Evolutionary conservation across 2,329 filamentous ascomycete genomes (phyloP).

Genomic region (Xylaria sp.): DNA sequence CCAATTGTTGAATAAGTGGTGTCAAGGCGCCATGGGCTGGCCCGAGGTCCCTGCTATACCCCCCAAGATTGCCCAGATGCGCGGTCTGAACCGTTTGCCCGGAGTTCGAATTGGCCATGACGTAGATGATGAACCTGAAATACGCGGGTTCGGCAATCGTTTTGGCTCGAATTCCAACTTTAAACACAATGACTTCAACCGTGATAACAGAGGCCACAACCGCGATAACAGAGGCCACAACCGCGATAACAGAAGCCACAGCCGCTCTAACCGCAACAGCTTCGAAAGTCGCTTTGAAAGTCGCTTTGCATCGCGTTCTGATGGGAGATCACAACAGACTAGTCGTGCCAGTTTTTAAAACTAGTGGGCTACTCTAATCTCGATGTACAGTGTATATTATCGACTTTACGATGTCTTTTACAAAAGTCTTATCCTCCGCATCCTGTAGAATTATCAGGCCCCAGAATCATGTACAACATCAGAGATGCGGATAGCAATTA

Average conservation of each 20-base stretch:
- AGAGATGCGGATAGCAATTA: conserved; percentile 17
- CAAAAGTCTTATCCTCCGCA: conserved; percentile 5
- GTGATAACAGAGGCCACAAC: neutral
- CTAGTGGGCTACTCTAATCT: neutral
- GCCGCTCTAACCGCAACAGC: neutral
- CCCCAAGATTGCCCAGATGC: conserved; percentile 28
- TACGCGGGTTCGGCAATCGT: neutral
- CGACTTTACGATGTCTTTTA: conserved; percentile 9
- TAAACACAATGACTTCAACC: neutral
- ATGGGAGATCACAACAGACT: neutral
- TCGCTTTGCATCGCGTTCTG: neutral
- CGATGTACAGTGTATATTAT: too few relatives aligned
- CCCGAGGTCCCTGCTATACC: conserved; percentile 51
- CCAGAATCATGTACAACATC: conserved; percentile 19
- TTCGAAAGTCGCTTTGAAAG: conserved; percentile 11
- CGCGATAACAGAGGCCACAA: neutral
- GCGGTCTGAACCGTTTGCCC: conserved; percentile 36
- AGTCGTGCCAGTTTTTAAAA: conserved; percentile 14
- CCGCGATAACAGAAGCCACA: neutral
- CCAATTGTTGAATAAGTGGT: conserved; percentile 60
- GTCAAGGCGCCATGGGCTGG: conserved; percentile 58
- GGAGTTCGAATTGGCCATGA: conserved; percentile 38
- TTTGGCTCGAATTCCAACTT: neutral
- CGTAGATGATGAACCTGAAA: neutral
- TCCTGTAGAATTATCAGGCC: conserved; percentile 18